These are phyloP conservation scores for Coniochaeta sp. DNA, from an alignment of 2,329 filamentous ascomycete genomes.

Conservation along the genomic window DNA sequence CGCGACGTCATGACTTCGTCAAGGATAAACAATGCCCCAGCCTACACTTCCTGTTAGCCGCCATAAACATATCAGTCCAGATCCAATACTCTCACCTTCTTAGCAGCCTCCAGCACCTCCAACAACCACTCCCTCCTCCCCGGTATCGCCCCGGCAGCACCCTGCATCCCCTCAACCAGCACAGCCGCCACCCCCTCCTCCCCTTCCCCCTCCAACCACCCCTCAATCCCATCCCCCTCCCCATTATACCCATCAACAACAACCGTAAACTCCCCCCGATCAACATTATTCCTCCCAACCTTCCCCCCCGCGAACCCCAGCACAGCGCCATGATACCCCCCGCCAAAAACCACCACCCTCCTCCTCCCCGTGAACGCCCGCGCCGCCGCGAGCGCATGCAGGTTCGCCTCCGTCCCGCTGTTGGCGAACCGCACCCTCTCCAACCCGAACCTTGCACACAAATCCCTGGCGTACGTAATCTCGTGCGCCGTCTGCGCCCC, in stretches of 20 bases:
- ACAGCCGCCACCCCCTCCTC: constrained; percentile 53
- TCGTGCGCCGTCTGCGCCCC: constrained; percentile 48
- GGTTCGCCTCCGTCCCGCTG: constrained; percentile 59
- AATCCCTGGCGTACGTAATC: constrained; percentile 38
- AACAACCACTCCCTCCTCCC: constrained; percentile 44
- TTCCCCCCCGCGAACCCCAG: constrained; percentile 25
- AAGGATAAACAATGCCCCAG: constrained; percentile 54
- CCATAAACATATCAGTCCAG: too few species aligned
- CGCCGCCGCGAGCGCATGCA: constrained; percentile 50
- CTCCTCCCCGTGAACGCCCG: constrained; percentile 35
- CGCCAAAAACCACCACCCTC: constrained; percentile 42
- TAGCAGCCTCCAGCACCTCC: constrained; percentile 39
- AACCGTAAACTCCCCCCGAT: constrained; percentile 49
- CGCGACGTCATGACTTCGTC: constrained; percentile 69
- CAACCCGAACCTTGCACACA: constrained; percentile 46
- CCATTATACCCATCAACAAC: constrained; percentile 49
- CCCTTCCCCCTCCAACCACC: constrained; percentile 30
- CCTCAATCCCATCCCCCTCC: constrained; percentile 37
- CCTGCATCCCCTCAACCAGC: constrained; percentile 61
- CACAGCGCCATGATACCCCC: constrained; percentile 45
- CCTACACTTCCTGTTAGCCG: constrained; percentile 16
- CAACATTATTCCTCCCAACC: constrained; percentile 37
- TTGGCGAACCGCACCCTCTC: constrained; percentile 56
- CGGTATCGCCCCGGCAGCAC: constrained; percentile 50
- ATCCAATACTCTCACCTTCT: constrained; percentile 17